Percentiles rank a stretch among this genome's conserved stretches.
These are phyloP conservation scores for Pleurotus giganteus DNA, from an alignment of 768 basidiomycete genomes.

Conservation along the genomic window DNA sequence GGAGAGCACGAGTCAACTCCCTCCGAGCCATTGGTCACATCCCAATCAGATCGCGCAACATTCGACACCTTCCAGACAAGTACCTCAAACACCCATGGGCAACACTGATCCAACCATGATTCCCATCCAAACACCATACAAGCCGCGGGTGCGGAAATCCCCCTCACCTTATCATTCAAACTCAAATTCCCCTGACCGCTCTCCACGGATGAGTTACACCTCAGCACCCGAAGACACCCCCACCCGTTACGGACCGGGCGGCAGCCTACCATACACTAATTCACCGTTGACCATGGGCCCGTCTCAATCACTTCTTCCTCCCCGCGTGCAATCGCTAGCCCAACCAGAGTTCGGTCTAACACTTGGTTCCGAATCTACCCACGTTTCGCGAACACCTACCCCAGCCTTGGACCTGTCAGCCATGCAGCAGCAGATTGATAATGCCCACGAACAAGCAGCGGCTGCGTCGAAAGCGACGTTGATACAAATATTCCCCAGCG, in stretches of 20 bases:
- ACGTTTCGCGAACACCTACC: slow-evolving; percentile 68
- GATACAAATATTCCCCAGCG: slow-evolving; percentile 82
- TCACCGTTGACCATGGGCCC: slow-evolving; percentile 49
- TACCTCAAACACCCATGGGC: slow-evolving; percentile 41
- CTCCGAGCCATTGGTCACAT: slow-evolving; percentile 36
- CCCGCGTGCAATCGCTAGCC: slow-evolving; percentile 40
- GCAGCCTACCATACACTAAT: slow-evolving; percentile 39
- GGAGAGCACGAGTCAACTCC: slow-evolving; percentile 35
- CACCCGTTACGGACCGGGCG: slow-evolving; percentile 27
- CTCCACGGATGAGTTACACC: slow-evolving; percentile 14
- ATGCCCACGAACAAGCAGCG: slow-evolving; percentile 69
- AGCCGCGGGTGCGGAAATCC: slow-evolving; percentile 61
- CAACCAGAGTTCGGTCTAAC: slow-evolving; percentile 16
- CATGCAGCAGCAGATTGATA: slow-evolving; percentile 76
- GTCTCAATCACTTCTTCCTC: slow-evolving; percentile 38
- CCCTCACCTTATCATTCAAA: slow-evolving; percentile 37
- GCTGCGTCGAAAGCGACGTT: slow-evolving; percentile 75
- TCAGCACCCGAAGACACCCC: slow-evolving; percentile 50
- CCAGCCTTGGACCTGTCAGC: slow-evolving; percentile 67
- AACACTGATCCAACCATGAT: slow-evolving; percentile 29
- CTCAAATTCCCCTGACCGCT: slow-evolving; percentile 24
- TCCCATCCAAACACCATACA: slow-evolving; percentile 67
- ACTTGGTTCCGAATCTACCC: slow-evolving; percentile 23
- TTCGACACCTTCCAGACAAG: slow-evolving; percentile 20
- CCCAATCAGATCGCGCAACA: slow-evolving; percentile 32